These are phyloP conservation scores for Phaffia tasmanica DNA, from an alignment of 768 basidiomycete genomes.

Conservation along the genomic window DNA sequence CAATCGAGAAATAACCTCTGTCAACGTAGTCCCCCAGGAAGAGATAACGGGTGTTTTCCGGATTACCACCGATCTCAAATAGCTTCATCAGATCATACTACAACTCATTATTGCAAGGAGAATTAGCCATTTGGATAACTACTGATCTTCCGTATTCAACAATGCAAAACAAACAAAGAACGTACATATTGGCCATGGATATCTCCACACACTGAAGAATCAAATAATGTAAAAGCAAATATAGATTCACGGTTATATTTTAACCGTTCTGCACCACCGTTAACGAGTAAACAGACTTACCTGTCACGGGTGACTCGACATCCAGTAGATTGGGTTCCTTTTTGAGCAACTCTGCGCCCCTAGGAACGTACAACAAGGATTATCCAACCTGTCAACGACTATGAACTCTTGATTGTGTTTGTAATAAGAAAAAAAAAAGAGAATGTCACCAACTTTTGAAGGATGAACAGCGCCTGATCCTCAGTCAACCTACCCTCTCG, in stretches of 20 bases:
- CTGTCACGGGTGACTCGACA: constrained; percentile 96
- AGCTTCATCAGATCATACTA: constrained; percentile 92
- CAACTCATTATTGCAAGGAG: constrained; percentile 8
- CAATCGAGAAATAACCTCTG: constrained; percentile 24
- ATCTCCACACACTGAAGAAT: constrained; percentile 72
- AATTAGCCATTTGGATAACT: neutral
- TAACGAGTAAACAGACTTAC: constrained; percentile 43
- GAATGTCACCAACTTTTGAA: constrained; percentile 47
- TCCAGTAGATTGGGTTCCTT: constrained; percentile 79
- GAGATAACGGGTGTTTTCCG: constrained; percentile 78
- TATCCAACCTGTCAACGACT: constrained; percentile 5
- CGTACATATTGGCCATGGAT: constrained; percentile 96
- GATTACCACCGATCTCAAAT: constrained; percentile 86
- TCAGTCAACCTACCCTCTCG: constrained; percentile 87
- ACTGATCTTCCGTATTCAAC: neutral
- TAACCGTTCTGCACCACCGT: neutral
- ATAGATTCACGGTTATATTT: neutral
- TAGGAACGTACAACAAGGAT: constrained; percentile 10
- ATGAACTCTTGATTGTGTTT: neutral
- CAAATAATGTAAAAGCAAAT: neutral
- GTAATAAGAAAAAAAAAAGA: neutral
- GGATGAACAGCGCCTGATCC: constrained; percentile 87
- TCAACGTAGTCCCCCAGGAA: constrained; percentile 26
- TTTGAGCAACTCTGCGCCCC: constrained; percentile 58
- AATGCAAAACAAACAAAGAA: neutral